Evolutionary conservation across 139 green algal species (phyloP), one percentile per base, ranked within the genome.

Genomic region (Diplosphaera chodatii): DNA sequence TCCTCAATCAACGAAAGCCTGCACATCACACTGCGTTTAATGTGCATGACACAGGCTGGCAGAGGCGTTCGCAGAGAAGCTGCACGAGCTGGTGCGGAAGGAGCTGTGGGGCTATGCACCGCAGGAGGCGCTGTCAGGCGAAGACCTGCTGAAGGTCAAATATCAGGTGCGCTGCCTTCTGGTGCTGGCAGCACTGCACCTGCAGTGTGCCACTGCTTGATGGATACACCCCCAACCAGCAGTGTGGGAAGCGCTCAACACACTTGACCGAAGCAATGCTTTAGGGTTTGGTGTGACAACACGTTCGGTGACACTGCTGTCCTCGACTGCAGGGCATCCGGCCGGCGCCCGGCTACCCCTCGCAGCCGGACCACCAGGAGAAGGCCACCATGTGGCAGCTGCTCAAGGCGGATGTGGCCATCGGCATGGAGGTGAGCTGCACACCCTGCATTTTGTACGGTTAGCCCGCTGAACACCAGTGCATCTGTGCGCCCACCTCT

Each of bases 101-200:
- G 87, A 98, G 40, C 76, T 91, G 62, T 99, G 95, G 95, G 95
- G 91, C 63, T 99, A 98, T 70, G 88, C 93, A 21, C 73, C 80
- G 2, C 87, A 98, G 34, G 95, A 98, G 87, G 31, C 75, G 30
- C 74, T 98, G 18, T 81, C 40, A 34, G 75, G 88, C 30, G 92
- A 98, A 28, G 95, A 99, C 79, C 85, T 98, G 80, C 88, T 99
- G 25, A 98, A 98, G 85, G 93, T 99, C 74, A 97, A 98, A 82
- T 99, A 99, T 76, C 84, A 76, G 85, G 86, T 91, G 66, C 62
- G 48, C 48, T 59, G 48, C 16, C 13, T 48, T 48, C 37, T 48
- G 37, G 13, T 21, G 37, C 10, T 48, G 8, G 8, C 37, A 21
- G 37, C 8, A 48, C 13, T 13, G 13, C 37, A n/a, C n/a, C n/a